These are phyloP conservation scores for Ceratopteris richardii DNA, from an alignment of 75 land plant species.

Conservation along the genomic window DNA sequence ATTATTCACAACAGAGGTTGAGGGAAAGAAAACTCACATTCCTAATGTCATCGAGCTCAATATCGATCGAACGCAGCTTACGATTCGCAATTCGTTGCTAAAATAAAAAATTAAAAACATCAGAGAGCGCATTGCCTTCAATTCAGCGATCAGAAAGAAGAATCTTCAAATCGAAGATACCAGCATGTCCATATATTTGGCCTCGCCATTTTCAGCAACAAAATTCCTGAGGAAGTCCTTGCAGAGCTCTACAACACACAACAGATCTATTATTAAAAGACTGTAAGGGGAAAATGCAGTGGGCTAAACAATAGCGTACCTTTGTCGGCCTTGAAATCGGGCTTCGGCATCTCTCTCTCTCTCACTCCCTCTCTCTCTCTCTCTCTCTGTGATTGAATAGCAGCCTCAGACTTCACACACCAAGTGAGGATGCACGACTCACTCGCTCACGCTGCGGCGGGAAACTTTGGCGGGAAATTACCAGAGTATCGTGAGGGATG, in stretches of 20 bases:
- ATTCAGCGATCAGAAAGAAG: neutral
- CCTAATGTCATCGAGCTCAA: constrained; percentile 70
- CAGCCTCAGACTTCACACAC: no score
- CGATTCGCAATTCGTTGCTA: constrained; percentile 97
- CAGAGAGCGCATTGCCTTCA: neutral
- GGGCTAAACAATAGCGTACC: no score
- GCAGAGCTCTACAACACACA: constrained; percentile 46
- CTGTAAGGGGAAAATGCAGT: constrained; percentile 1
- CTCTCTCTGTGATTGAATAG: no score
- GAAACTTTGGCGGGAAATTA: no score
- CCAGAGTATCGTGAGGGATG: no score
- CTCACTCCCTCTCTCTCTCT: no score
- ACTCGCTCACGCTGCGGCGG: no score
- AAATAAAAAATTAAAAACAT: constrained; percentile 3
- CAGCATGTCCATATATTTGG: constrained; percentile 77
- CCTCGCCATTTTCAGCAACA: constrained; percentile 55
- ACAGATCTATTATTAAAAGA: neutral
- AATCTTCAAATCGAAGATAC: constrained; percentile 24
- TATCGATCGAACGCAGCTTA: constrained; percentile 50
- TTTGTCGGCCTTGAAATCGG: constrained; percentile 39
- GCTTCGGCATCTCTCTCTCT: constrained; percentile 8
- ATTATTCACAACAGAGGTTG: no score
- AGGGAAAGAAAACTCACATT: constrained; percentile 28
- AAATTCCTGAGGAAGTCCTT: constrained; percentile 69
- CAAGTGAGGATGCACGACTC: no score